Base-by-base conservation (phyloP, 1,284 basidiomycete species). In the Polyporus tsugae region DNA sequence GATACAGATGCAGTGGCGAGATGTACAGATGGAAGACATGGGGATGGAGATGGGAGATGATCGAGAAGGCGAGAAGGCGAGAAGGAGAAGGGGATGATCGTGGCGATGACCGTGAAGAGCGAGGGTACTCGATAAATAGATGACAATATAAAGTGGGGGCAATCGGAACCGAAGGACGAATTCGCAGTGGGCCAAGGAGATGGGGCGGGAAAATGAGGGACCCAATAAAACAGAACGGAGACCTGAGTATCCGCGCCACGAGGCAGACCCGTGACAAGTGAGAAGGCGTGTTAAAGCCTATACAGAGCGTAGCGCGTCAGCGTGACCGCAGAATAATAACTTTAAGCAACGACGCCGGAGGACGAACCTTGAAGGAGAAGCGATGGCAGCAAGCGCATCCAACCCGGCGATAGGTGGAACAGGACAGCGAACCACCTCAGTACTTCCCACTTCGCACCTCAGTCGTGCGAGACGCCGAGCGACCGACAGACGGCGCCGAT, bases 401-500 rank as follows among this genome's bases (percentile, higher is more conserved):
- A 25, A 52, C 46, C 39, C 7, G 39, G 39, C 7, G 39, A 39
- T 7, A 39, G 9, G 9, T 39, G 13, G 9, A 39, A 17, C 17
- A 46, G 11, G 44, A 4, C 44, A 46, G 44, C 44, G 6, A 15
- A 17, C 52, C 52, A 25, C 13, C 33, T 25, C 4, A 53, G 13
- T 5, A 53, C 22, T 6, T 69, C 44, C 67, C 68, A 7, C 68
- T 72, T 44, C 25, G 60, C 38, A n/a, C n/a, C 36, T 65, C 60
- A 69, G 17, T 49, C 39, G 6, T 44, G 55, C 22, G 61, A 61
- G 60, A 62, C 53, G 25, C 67, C 70, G 13, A 71, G 61, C 67
- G 42, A 63, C 36, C 60, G 64, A 58, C 70, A 71, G 0, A 67
- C 38, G 0, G 65, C 22, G 5, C 62, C 63, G 35, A 71, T 65